Evolutionary conservation across 805 yeast genomes (phyloP).

Genomic region (Barnettozyma pratensis): DNA sequence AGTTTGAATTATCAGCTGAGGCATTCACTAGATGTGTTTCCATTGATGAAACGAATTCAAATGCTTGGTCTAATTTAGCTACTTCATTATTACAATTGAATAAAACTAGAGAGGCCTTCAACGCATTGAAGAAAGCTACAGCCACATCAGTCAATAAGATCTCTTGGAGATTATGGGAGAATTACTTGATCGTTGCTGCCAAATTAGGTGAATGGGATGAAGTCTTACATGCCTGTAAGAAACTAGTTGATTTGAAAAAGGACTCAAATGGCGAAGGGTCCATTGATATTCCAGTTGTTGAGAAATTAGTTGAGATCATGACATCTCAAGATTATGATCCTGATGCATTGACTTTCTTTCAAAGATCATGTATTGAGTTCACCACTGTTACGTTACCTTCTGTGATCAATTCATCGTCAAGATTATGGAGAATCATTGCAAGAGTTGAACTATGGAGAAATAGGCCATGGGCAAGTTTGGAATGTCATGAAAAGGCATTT

Average conservation of each 20-base stretch:
- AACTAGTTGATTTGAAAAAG: constrained; percentile 52
- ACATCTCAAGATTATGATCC: constrained; percentile 42
- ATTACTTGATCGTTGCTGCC: constrained; percentile 75
- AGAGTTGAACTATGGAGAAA: constrained; percentile 82
- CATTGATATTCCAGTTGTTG: constrained; percentile 71
- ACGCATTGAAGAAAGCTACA: constrained; percentile 78
- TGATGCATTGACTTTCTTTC: constrained; percentile 48
- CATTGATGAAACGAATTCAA: constrained; percentile 71
- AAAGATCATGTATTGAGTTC: constrained; percentile 63
- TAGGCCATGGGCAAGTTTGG: constrained; percentile 84
- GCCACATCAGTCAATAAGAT: constrained; percentile 60
- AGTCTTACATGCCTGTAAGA: constrained; percentile 69
- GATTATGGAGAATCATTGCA: constrained; percentile 82
- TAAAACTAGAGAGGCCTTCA: constrained; percentile 73
- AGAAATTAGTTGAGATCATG: constrained; percentile 63
- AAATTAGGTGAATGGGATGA: constrained; percentile 86
- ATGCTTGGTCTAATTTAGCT: constrained; percentile 90
- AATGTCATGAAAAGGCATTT: constrained; percentile 81
- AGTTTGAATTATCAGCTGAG: constrained; percentile 76
- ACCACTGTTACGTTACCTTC: constrained; percentile 64
- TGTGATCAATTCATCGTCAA: constrained; percentile 52
- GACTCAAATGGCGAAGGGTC: constrained; percentile 56
- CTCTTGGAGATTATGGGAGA: constrained; percentile 91
- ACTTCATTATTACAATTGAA: constrained; percentile 64
- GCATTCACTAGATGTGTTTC: constrained; percentile 91